Evolutionary conservation across 345 rosid genomes (phyloP), one percentile per base, ranked within the genome.

Genomic region (Sisymbrium altissimum): DNA sequence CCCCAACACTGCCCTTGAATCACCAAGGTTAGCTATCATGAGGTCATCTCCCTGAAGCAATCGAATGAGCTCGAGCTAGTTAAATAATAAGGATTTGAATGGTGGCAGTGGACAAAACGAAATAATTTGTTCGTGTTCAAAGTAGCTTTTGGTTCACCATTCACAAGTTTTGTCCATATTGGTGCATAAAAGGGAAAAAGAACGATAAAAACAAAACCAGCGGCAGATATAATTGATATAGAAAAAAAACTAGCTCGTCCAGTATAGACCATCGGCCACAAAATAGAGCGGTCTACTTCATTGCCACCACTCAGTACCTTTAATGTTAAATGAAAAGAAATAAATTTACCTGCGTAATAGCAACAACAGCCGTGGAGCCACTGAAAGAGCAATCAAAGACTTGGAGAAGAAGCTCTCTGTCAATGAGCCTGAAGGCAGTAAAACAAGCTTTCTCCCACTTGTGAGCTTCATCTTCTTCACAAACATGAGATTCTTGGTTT

Each of bases 1-100:
- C 25, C 94, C 98, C 21, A 93, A 49, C 45, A 93, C 81, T 18
- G 97, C 98, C 68, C 98, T 88, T 6, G 98, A 93, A 78, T 93
- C 97, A 1, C 98, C 98, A 6, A 93, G 92, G 73, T 93, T 93
- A 27, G 97, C 93, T 68, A 89, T 86, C 25, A 89, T 50, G 54
- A 93, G 89, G 74, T 87, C 87, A 66, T 83, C 85, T 53, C 89
- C 88, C 98, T 90, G 76, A 23, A 77, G 19, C 2, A 63, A 27
- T 38, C 15, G 2, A 50, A 3, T 32, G 6, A 70, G 36, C 14
- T 44, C 48, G 6, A 52, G 12, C 3, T 40, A 29, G 12, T 74
- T 7, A 45, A 52, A 48, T 1, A 35, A 15, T 21, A 9, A 62
- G 21, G 32, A 15, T 30, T 15, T 49, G 18, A 61, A 48, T 46